A percentile compares a stretch with the other conserved stretches of the same genome.
phyloP scores from a whole-genome alignment of 331 rosid genomes.

The Acacia concinna region DNA sequence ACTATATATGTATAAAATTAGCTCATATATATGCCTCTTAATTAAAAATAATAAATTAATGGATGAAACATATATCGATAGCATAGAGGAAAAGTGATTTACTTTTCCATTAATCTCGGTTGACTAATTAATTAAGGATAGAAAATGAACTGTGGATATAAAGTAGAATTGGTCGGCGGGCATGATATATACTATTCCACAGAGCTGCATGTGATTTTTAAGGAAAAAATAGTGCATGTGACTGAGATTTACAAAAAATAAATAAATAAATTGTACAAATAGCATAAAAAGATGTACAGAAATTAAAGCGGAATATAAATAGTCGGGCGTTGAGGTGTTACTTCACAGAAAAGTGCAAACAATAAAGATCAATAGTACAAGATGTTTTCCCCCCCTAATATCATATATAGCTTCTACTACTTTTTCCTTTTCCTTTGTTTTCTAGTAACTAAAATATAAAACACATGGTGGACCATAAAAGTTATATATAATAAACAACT shows the following conservation, averaged over 20 bases:
- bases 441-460: neutral
- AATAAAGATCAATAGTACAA: neutral
- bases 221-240: neutral
- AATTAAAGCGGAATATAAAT: neutral
- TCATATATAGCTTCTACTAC: neutral
- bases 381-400: neutral
- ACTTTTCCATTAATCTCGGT: neutral
- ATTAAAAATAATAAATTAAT: neutral
- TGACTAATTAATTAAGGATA: neutral
- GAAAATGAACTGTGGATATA: neutral
- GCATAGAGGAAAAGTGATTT: neutral
- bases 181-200: neutral
- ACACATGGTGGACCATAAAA: constrained; percentile 13
- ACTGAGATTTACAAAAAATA: neutral
- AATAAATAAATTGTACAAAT: neutral
- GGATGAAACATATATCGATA: neutral
- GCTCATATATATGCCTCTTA: neutral
- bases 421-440: neutral
- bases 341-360: neutral
- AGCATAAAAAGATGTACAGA: neutral
- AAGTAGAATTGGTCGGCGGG: neutral
- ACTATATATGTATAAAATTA: neutral
- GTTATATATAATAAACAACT: neutral
- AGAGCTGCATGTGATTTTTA: neutral
- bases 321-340: neutral